Conservation (phyloP, 148 eudicot genomes). For the Vaccinium corymbosum region DNA sequence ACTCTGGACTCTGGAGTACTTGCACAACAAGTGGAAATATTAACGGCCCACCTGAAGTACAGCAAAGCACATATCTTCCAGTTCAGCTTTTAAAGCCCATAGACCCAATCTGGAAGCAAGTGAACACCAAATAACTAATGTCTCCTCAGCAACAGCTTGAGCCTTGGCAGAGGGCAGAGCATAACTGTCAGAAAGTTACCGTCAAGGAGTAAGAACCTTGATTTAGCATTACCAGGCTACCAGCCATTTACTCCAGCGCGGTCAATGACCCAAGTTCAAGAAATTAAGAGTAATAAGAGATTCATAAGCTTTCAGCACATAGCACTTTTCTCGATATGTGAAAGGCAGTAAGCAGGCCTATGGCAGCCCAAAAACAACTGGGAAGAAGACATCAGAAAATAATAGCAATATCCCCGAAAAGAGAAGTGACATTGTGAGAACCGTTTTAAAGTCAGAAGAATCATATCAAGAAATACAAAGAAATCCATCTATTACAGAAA, state of each 20-base stretch:
- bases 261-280: constrained; percentile 7
- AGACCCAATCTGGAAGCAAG: constrained; percentile 94
- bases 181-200: constrained; percentile 47
- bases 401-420: not conserved
- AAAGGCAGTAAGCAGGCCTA: constrained; percentile 4
- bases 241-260: not conserved
- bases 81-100: constrained; percentile 95
- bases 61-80: constrained; percentile 96
- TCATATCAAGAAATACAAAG: not conserved
- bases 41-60: constrained; percentile 65
- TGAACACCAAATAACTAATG: constrained; percentile 93
- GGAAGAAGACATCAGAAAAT: not conserved
- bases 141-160: constrained; percentile 88
- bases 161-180: constrained; percentile 86
- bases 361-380: not conserved
- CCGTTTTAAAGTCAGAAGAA: not conserved
- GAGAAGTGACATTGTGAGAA: constrained; percentile 5
- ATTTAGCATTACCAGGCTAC: not conserved
- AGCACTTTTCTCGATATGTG: not conserved
- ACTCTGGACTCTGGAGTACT: constrained; percentile 4
- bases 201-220: not conserved
- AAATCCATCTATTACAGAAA: constrained; percentile 15
- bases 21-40: not conserved
- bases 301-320: not conserved
- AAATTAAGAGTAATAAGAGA: not conserved